Base-by-base conservation (phyloP, 2,329 filamentous ascomycete species). In the Dactylellina haptotyla region DNA sequence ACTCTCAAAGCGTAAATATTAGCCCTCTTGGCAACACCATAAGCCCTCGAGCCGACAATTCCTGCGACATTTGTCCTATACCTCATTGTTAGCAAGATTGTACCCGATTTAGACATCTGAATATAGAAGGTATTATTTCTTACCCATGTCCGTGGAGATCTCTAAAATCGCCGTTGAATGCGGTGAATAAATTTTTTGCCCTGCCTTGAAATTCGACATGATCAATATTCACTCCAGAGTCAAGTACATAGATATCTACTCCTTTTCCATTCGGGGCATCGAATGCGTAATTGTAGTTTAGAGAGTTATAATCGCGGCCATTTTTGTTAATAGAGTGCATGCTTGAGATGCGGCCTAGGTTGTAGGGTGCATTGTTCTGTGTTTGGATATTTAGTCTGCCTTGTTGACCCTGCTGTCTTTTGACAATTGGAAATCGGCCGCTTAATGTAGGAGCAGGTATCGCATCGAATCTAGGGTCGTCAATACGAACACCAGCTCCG, bases 1-100 rank as follows among this genome's bases (percentile, higher is more conserved):
- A 85, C 83, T 79, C 85, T 84, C 57, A 84, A 80, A 12, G 81
- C 83, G 34, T 82, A 80, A 26, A 85, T 78, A 34, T 78, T 82
- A 1, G 81, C 80, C 72, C 81, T 80, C 77, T 84, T 85, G 16
- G 83, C 83, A 4, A 85, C 80, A 43, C 83, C 83, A 54, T 83
- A 83, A 2, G 81, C 77, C 9, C 70, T 62, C 1, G 76, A 77
- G 1, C 70, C 77, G 9, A 76, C 72, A 3, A 76, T 78, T 10
- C 77, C 77, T 2, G 77, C 77, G 23, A 57, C 53, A 18, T 57
- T 57, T 1, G 53, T 28, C 6, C 53, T 57, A 57, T 43, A 28
- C 20, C 6, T 8, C 14, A 26, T 14, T 39, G 9, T 57, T 43
- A 46, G 41, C 9, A 18, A 18, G 18, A 8, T 23, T n/a, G n/a